phyloP scores from a whole-genome alignment of 148 eudicot genomes.

The Simmondsia chinensis region DNA sequence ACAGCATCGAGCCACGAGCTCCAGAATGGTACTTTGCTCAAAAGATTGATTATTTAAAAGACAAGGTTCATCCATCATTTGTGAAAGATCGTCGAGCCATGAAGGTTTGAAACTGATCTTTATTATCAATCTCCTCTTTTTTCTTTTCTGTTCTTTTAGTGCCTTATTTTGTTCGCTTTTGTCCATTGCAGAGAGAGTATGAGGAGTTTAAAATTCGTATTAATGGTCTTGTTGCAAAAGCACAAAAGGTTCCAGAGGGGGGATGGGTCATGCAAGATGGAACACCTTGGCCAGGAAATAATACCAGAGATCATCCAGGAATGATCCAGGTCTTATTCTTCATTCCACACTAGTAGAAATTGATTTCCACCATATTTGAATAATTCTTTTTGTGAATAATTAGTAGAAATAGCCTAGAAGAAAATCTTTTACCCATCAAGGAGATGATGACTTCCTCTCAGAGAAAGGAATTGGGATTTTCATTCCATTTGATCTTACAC shows the following conservation, averaged over 20 bases:
- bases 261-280: conserved; percentile 46
- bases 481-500: no score
- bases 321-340: conserved; percentile 44
- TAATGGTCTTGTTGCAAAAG: conserved; percentile 40
- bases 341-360: no score
- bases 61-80: conserved; percentile 31
- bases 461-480: no score
- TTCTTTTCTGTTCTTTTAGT: background rate
- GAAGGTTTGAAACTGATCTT: conserved; percentile 15
- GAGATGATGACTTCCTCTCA: no score
- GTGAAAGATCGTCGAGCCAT: conserved; percentile 33
- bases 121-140: background rate
- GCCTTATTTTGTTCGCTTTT: background rate
- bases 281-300: conserved; percentile 46
- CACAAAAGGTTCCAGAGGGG: conserved; percentile 34
- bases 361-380: no score
- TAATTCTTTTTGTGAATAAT: no score
- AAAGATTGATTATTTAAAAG: conserved; percentile 33
- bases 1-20: conserved; percentile 34
- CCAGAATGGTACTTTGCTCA: conserved; percentile 34
- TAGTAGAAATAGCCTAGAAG: no score
- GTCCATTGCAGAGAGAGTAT: conserved; percentile 31
- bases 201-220: conserved; percentile 36
- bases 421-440: no score
- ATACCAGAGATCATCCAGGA: conserved; percentile 41